Evolutionary conservation across 1,284 basidiomycete species (phyloP), one percentile per base, ranked within the genome.

Genomic region (Ceratobasidium sp.): DNA sequence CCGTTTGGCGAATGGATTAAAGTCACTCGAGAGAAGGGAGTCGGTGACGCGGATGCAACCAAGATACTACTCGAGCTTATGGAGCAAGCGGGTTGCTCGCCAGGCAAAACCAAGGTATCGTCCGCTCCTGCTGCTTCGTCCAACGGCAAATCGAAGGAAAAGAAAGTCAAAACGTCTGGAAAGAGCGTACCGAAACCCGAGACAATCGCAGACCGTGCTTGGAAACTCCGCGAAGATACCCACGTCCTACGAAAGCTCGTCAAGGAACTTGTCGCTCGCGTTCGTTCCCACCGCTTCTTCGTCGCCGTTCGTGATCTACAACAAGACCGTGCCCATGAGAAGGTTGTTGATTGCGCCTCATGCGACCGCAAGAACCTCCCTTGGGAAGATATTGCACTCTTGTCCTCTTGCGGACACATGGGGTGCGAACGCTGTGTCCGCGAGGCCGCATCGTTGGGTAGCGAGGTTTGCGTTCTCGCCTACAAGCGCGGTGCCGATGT

Each of bases 391-490:
- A 89, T 95, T 80, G 92, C 94, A 12, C 92, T 97, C 2, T 87
- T 97, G 33, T 96, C 95, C 1, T 96, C 94, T 40, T 98, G 96
- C 82, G 96, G 96, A 7, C 96, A 98, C 83, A 91, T 90, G 81
- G 94, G 96, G 3, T 96, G 95, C 82, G 84, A 90, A 81, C 84
- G 87, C 1, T 96, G 95, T 82, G 93, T 97, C 79, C 88, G 86
- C 75, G 85, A 87, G 44, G 91, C 90, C 68, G 95, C 94, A 5
- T 90, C 92, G 78, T 48, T 74, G 28, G 71, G 71, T 20, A 89
- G 88, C 75, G 95, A 97, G 83, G 92, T 93, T 81, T 97, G 95
- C 81, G 92, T 96, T 15, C 91, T 61, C 57, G 75, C 67, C 17
- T 65, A 56, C 40, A 67, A 65, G n/a, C 44, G 93, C 80, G 89